Conservation (phyloP, 768 basidiomycete genomes). For the Boletus rex-veris region DNA sequence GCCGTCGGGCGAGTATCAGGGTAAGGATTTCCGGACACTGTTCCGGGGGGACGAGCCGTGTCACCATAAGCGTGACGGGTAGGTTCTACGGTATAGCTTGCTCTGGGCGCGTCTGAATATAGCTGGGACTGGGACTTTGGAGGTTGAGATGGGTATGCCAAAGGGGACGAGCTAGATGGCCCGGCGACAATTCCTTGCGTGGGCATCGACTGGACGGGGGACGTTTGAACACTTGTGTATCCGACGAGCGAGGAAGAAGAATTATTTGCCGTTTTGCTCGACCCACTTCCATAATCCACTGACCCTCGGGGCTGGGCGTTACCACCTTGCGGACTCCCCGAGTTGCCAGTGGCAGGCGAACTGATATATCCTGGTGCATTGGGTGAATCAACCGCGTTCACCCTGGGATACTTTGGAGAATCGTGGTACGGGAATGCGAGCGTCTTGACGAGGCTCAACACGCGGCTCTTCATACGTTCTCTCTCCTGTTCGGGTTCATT, state of each 20-base stretch:
- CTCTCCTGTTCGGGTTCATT: conserved; percentile 46
- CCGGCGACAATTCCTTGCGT: conserved; percentile 16
- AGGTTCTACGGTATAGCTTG: conserved; percentile 18
- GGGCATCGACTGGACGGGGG: conserved; percentile 24
- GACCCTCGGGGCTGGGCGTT: conserved; percentile 24
- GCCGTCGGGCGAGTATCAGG: conserved; percentile 22
- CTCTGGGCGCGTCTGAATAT: conserved; percentile 24
- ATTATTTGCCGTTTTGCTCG: conserved; percentile 18
- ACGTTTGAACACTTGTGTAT: conserved; percentile 18
- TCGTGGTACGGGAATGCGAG: conserved; percentile 82
- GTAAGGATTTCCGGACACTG: conserved; percentile 27
- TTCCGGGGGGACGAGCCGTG: conserved; percentile 13
- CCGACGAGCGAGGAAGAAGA: conserved; percentile 28
- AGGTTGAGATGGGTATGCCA: conserved; percentile 22
- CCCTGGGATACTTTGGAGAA: conserved; percentile 51
- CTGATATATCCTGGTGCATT: conserved; percentile 42
- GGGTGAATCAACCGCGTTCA: conserved; percentile 46
- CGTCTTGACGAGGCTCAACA: conserved; percentile 65
- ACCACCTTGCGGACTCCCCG: conserved; percentile 48
- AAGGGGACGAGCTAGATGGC: conserved; percentile 23
- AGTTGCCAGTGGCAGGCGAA: conserved; percentile 57
- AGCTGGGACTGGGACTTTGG: conserved; percentile 24
- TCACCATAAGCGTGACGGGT: conserved; percentile 24
- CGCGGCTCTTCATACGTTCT: conserved; percentile 57
- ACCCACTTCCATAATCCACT: conserved; percentile 21